Evolutionary conservation across 352 stramenopile species (phyloP).

Genomic region (Phytophthora pluvialis): DNA sequence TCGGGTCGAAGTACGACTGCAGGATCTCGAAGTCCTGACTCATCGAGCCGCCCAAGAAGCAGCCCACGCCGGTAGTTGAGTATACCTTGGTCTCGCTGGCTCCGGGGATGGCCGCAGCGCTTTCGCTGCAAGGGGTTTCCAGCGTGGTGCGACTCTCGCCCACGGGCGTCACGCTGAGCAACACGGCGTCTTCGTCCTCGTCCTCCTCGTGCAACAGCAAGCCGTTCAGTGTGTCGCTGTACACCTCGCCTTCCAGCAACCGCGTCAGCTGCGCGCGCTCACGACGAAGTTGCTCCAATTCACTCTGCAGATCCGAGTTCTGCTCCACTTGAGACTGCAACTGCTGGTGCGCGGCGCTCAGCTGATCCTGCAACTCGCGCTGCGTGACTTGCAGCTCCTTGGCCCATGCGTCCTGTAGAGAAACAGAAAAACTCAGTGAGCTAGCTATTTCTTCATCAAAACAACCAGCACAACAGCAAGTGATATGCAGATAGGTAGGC

Average conservation of each 20-base stretch:
- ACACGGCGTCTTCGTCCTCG: constrained; percentile 74
- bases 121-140: constrained; percentile 7
- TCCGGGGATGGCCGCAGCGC: background rate
- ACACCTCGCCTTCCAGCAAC: constrained; percentile 78
- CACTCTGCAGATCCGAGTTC: constrained; percentile 76
- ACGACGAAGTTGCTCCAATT: constrained; percentile 71
- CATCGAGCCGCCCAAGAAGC: constrained; percentile 66
- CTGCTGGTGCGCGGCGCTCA: constrained; percentile 69
- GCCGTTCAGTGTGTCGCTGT: constrained; percentile 62
- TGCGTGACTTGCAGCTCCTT: constrained; percentile 85
- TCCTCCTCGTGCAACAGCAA: constrained; percentile 81
- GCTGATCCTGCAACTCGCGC: constrained; percentile 73
- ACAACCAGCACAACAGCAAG: constrained; percentile 2
- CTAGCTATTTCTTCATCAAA: background rate
- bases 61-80: constrained; percentile 39
- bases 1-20: constrained; percentile 76
- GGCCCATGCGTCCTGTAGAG: constrained; percentile 74
- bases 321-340: constrained; percentile 72
- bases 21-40: constrained; percentile 80
- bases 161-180: constrained; percentile 73
- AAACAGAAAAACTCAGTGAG: constrained; percentile 17
- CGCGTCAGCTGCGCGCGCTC: constrained; percentile 64
- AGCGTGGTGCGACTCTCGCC: constrained; percentile 31
- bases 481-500: background rate
- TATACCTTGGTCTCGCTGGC: constrained; percentile 29